These are phyloP conservation scores for Exophiala bonariae DNA, from an alignment of 2,329 filamentous ascomycete species.

Conservation along the genomic window DNA sequence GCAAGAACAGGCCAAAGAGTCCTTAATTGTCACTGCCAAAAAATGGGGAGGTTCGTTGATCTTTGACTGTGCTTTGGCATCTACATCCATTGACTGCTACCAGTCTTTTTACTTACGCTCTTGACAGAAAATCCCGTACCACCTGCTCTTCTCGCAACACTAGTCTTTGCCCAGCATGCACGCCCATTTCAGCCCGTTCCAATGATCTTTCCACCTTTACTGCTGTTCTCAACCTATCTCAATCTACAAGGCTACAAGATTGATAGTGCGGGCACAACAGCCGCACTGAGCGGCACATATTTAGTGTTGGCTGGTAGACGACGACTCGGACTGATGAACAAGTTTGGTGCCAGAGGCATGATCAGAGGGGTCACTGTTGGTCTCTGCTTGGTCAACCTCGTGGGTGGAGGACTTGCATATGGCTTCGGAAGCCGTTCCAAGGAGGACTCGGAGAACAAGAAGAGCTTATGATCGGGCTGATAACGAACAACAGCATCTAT, in stretches of 20 bases:
- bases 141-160: conserved; percentile 63
- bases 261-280: conserved; percentile 63
- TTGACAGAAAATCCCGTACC: conserved; percentile 62
- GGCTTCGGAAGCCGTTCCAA: conserved; percentile 43
- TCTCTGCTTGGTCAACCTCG: conserved; percentile 46
- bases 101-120: conserved; percentile 25
- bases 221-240: conserved; percentile 66
- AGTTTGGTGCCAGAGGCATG: conserved; percentile 45
- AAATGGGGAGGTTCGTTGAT: conserved; percentile 29
- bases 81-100: conserved; percentile 19
- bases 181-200: conserved; percentile 67
- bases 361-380: conserved; percentile 48
- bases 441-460: conserved; percentile 31
- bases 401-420: conserved; percentile 48
- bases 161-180: conserved; percentile 65
- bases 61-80: conserved; percentile 5
- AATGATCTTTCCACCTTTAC: conserved; percentile 66
- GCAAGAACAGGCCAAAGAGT: conserved; percentile 23
- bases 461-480: not conserved
- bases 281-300: conserved; percentile 66
- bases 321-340: conserved; percentile 47
- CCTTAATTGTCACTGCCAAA: conserved; percentile 24
- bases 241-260: conserved; percentile 63
- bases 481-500: too few relatives aligned
- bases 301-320: conserved; percentile 62